These are phyloP conservation scores for Rhizopogon rudus DNA, from an alignment of 768 basidiomycete species.

Conservation along the genomic window DNA sequence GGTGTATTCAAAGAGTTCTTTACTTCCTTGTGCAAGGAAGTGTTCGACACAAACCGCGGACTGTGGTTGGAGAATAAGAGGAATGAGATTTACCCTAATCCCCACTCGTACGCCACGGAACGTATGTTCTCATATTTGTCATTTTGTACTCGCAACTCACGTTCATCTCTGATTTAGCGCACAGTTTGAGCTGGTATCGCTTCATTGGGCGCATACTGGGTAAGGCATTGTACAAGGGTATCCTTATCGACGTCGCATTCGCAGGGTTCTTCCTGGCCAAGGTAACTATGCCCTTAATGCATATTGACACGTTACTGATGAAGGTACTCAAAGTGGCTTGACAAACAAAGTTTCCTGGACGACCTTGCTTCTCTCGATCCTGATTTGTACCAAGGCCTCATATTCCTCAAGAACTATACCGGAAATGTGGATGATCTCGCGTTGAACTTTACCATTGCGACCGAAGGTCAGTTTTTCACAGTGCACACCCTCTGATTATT, in stretches of 20 bases:
- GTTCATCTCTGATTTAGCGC: conserved; percentile 39
- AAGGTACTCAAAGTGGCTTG: conserved; percentile 67
- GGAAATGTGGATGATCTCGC: conserved; percentile 86
- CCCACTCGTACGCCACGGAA: conserved; percentile 88
- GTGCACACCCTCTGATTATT: not conserved
- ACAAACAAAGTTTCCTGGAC: conserved; percentile 87
- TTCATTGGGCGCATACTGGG: conserved; percentile 93
- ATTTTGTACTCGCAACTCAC: not conserved
- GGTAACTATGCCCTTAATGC: conserved; percentile 30
- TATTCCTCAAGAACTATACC: conserved; percentile 89
- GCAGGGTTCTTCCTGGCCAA: conserved; percentile 94
- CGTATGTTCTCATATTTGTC: conserved; percentile 37
- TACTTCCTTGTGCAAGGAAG: conserved; percentile 88
- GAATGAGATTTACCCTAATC: conserved; percentile 94
- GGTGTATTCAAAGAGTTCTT: conserved; percentile 98
- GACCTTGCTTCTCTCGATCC: conserved; percentile 90
- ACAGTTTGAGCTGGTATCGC: conserved; percentile 87
- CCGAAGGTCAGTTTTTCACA: conserved; percentile 59
- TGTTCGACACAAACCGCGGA: conserved; percentile 91
- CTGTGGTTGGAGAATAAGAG: conserved; percentile 89
- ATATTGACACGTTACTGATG: not conserved
- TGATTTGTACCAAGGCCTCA: conserved; percentile 86
- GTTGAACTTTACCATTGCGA: conserved; percentile 82
- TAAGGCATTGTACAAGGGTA: conserved; percentile 95
- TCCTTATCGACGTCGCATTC: conserved; percentile 91